phyloP scores from a whole-genome alignment of 108 stramenopile genomes.

The Cyclotella cryptica region DNA sequence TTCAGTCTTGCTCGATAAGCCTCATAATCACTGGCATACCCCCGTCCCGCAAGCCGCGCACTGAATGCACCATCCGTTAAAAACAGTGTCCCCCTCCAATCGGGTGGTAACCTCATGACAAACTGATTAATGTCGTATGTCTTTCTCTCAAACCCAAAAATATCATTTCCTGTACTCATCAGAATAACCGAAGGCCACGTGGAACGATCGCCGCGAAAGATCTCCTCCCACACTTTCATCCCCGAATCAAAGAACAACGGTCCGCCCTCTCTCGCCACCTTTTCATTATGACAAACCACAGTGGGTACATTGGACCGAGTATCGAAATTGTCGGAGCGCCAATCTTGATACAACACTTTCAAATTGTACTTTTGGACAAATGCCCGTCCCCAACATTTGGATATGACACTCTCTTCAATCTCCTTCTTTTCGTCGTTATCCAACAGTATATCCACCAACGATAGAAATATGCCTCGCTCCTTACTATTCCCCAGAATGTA shows the following conservation, averaged over 20 bases:
- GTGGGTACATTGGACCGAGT: background rate
- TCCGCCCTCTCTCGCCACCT: constrained; percentile 23
- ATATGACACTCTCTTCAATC: constrained; percentile 12
- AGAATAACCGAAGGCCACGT: constrained; percentile 44
- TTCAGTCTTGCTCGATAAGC: constrained; percentile 5
- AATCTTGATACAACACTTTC: constrained; percentile 47
- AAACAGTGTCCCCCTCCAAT: constrained; percentile 42
- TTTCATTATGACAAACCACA: constrained; percentile 49
- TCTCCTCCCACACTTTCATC: constrained; percentile 39
- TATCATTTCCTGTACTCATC: constrained; percentile 21
- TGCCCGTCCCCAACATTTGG: constrained; percentile 44
- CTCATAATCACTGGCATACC: constrained; percentile 15
- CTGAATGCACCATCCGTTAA: constrained; percentile 26
- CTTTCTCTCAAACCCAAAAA: constrained; percentile 10
- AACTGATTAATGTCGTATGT: constrained; percentile 22
- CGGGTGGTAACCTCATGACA: background rate
- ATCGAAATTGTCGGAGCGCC: constrained; percentile 30
- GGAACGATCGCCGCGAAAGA: constrained; percentile 27
- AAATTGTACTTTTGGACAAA: constrained; percentile 29
- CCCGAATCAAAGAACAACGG: constrained; percentile 31
- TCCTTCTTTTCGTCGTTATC: constrained; percentile 22
- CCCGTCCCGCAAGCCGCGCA: constrained; percentile 14
- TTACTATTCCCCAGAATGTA: constrained; percentile 43
- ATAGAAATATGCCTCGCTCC: constrained; percentile 43
- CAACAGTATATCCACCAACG: constrained; percentile 37